Evolutionary conservation across 2,329 filamentous ascomycete species (phyloP), one percentile per base, ranked within the genome.

Genomic region (Rhynchosporium agropyri): DNA sequence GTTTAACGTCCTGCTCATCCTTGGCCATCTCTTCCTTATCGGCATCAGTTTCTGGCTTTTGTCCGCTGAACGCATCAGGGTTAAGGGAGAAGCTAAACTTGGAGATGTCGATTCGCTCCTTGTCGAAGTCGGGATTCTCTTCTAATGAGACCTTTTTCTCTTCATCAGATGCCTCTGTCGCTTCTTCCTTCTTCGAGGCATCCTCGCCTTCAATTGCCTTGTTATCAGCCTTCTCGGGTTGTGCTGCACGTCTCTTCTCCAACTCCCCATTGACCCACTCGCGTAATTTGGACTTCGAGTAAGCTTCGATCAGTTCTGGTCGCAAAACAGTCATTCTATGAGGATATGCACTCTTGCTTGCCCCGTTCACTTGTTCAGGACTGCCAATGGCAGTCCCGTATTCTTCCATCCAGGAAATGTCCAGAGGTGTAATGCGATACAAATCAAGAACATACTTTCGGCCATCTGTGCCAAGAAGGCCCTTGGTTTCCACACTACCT

Each of bases 381-480:
- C 71, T 76, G 42, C 65, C 63, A 51, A 73, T 71, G 15, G 74
- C 81, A n/a, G 76, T 79, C 72, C 84, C 83, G 69, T 86, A 82
- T 74, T 94, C 88, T 69, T 99, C 94, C 70, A 97, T 83, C 93
- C 96, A 99, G 28, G 83, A 78, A 61, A 97, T 87, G 76, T 99
- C 95, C 62, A 98, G 79, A 5, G 95, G 95, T 3, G 95, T 96
- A 67, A 98, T 89, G 63, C 95, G 88, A 80, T 99, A 99, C 59
- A 99, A 80, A 73, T 99, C 95, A 57, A 99, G 84, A n/a, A 97
- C 91, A 74, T 99, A 99, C 76, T 97, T 97, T 71, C 95, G 87
- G 43, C 93, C 95, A 74, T 99, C 95, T 0, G 95, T 99, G 54
- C 95, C 95, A 71, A 99, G 82, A n/a, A 99, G 81, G 59, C 95